A percentile compares a stretch with the other conserved stretches of the same genome.
Evolutionary conservation across 768 basidiomycete species (phyloP).

Genomic region (Mycena rebaudengoi): DNA sequence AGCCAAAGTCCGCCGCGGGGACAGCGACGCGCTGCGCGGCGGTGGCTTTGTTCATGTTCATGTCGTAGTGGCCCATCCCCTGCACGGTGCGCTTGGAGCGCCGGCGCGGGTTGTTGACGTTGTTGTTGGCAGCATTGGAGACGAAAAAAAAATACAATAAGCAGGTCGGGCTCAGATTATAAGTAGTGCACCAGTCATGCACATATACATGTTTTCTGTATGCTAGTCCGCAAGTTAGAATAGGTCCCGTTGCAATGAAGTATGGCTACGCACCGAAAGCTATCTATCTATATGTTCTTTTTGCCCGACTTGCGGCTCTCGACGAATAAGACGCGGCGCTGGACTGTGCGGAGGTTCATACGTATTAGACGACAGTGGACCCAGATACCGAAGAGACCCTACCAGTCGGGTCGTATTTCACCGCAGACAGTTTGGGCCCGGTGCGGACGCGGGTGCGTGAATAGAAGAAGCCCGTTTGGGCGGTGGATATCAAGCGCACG

Average conservation of each 20-base stretch:
- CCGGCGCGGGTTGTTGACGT: conserved; percentile 10
- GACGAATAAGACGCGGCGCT: conserved; percentile 77
- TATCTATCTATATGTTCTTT: conserved; percentile 29
- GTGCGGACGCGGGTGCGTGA: conserved; percentile 79
- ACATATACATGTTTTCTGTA: too few relatives aligned
- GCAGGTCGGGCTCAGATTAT: too few relatives aligned
- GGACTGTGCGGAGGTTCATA: conserved; percentile 53
- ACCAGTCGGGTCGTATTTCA: conserved; percentile 93
- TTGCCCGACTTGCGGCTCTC: conserved; percentile 83
- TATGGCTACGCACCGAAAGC: too few relatives aligned
- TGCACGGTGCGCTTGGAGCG: conserved; percentile 11
- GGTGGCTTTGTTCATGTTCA: background rate
- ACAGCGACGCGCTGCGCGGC: conserved; percentile 35
- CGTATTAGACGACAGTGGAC: background rate
- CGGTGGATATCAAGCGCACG: conserved; percentile 89
- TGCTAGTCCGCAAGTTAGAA: too few relatives aligned
- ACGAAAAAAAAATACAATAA: too few relatives aligned
- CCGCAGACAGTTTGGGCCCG: conserved; percentile 84
- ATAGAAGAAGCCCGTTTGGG: conserved; percentile 93
- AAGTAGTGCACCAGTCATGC: too few relatives aligned
- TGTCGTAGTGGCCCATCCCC: too few relatives aligned
- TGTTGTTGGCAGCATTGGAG: conserved; percentile 34
- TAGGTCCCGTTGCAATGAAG: too few relatives aligned
- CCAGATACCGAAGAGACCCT: conserved; percentile 40
- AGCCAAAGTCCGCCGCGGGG: conserved; percentile 85